Evolutionary conservation across 1,284 basidiomycete species (phyloP).

Genomic region (Abortiporus biennis): DNA sequence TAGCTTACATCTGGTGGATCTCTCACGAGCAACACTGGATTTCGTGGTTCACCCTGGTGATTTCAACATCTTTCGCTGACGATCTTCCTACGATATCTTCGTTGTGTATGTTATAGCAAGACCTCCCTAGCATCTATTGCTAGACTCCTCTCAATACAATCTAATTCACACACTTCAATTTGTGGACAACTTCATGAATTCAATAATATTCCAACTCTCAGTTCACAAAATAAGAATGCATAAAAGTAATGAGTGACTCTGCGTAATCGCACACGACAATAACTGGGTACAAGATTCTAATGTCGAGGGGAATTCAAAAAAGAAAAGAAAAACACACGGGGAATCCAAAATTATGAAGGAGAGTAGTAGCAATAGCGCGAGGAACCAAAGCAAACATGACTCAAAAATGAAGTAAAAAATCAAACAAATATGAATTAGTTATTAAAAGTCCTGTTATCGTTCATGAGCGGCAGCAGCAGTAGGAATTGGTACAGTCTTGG

Average conservation of each 20-base stretch:
- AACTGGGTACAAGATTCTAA: background rate
- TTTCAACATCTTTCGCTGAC: too few species aligned
- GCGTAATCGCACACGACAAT: background rate
- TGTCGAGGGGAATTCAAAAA: background rate
- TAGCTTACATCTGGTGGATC: slow-evolving; percentile 22
- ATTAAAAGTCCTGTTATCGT: too few species aligned
- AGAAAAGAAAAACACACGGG: background rate
- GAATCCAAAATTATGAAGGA: background rate
- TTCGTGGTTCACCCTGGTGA: slow-evolving; percentile 16
- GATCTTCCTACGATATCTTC: too few species aligned
- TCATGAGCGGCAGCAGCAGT: slow-evolving; percentile 7
- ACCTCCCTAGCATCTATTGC: too few species aligned
- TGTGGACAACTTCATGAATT: too few species aligned
- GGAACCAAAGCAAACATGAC: slow-evolving; percentile 1
- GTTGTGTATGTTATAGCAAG: too few species aligned
- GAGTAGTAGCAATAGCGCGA: slow-evolving; percentile 1
- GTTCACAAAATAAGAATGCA: too few species aligned
- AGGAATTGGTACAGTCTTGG: slow-evolving; percentile 32
- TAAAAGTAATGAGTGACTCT: background rate
- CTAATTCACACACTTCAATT: too few species aligned
- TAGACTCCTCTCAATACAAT: too few species aligned
- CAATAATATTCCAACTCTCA: too few species aligned
- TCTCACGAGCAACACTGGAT: slow-evolving; percentile 15
- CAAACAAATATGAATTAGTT: slow-evolving; percentile 1
- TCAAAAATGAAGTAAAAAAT: background rate